Conservation (phyloP, 306 rosid species). For the Corylus avellana region DNA sequence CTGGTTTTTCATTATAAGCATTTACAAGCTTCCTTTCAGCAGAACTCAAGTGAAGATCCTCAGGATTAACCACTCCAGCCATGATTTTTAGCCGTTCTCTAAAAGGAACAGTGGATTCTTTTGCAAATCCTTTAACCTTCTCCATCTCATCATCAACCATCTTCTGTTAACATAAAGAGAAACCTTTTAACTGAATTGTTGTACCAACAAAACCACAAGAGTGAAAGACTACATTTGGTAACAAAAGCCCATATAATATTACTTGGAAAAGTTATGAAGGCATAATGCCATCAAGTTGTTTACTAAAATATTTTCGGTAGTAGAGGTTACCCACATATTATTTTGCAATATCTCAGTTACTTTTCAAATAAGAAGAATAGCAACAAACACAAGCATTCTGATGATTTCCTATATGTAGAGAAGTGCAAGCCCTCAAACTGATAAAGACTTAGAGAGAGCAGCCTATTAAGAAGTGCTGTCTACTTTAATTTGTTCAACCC, state of each 20-base stretch:
- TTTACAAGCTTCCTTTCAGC: slow-evolving; percentile 77
- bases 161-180: slow-evolving; percentile 52
- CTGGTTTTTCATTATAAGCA: slow-evolving; percentile 88
- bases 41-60: slow-evolving; percentile 77
- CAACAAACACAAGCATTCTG: background rate
- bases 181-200: background rate
- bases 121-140: slow-evolving; percentile 86
- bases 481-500: background rate
- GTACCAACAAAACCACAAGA: background rate
- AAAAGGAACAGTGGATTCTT: slow-evolving; percentile 64
- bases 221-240: background rate
- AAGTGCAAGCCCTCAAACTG: background rate
- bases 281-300: background rate
- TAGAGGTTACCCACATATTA: background rate
- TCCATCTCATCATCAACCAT: slow-evolving; percentile 82
- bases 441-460: background rate
- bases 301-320: background rate
- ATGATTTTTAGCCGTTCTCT: slow-evolving; percentile 91
- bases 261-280: background rate
- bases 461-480: background rate
- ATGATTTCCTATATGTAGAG: background rate
- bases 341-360: background rate
- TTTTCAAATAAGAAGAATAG: background rate
- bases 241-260: background rate
- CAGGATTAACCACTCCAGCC: slow-evolving; percentile 86